Evolutionary conservation across 1,284 basidiomycete species (phyloP).

Genomic region (Wallemia hederae): DNA sequence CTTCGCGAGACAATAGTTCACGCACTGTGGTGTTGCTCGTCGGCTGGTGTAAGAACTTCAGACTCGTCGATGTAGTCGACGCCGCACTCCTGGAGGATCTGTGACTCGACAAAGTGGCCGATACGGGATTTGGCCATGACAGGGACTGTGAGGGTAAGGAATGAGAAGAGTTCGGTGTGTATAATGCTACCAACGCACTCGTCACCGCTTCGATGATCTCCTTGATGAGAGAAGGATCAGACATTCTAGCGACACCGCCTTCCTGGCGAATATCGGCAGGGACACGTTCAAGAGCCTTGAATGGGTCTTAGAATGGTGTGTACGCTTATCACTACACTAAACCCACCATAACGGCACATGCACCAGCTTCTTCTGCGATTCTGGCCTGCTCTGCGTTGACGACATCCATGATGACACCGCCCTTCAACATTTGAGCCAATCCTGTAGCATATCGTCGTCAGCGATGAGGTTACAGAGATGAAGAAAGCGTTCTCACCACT

Average conservation of each 20-base stretch:
- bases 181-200: conserved; percentile 5
- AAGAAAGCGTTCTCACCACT: conserved; percentile 24
- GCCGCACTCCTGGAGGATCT: conserved; percentile 80
- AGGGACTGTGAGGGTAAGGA: conserved; percentile 45
- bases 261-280: conserved; percentile 76
- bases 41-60: conserved; percentile 87
- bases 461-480: not conserved
- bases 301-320: not conserved
- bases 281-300: conserved; percentile 36
- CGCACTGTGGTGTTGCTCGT: conserved; percentile 22
- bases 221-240: conserved; percentile 90
- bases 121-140: conserved; percentile 53
- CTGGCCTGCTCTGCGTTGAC: conserved; percentile 63
- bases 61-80: conserved; percentile 97
- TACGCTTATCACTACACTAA: conserved; percentile 18
- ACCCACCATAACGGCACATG: conserved; percentile 92
- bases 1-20: not conserved
- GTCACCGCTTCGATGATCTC: conserved; percentile 39
- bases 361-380: conserved; percentile 91
- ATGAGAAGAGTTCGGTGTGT: not conserved
- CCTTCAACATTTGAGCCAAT: conserved; percentile 82
- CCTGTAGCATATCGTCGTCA: conserved; percentile 3
- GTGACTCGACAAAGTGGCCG: conserved; percentile 82
- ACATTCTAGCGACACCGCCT: conserved; percentile 85
- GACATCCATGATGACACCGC: conserved; percentile 81